Evolutionary conservation across 495 filamentous ascomycete species (phyloP).

Genomic region (Xanthoparmelia taractica): DNA sequence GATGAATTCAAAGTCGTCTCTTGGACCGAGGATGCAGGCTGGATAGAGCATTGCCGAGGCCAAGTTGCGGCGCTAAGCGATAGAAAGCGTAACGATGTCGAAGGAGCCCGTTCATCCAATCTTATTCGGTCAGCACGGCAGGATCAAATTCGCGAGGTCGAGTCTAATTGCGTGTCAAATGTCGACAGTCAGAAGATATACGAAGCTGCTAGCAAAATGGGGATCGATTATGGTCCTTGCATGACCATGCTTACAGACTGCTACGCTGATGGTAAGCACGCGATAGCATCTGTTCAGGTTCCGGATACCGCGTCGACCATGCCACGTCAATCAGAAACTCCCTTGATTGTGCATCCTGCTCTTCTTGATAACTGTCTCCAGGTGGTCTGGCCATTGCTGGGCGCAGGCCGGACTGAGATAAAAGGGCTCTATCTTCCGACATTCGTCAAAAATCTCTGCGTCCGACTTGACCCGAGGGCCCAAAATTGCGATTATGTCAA

Average conservation of each 20-base stretch:
- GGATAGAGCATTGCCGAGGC: conserved; percentile 36
- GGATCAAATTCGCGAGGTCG: background rate
- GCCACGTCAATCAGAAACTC: conserved; percentile 29
- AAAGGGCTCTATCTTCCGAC: conserved; percentile 28
- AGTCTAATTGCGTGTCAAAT: background rate
- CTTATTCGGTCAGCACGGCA: background rate
- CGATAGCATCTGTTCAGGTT: conserved; percentile 32
- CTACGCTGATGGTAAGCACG: background rate
- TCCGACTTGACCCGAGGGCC: background rate
- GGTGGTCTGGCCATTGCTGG: conserved; percentile 27
- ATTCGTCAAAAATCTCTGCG: background rate
- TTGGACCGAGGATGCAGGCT: conserved; percentile 30
- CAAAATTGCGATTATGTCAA: conserved; percentile 19
- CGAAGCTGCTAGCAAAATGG: background rate
- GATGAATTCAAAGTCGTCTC: conserved; percentile 36
- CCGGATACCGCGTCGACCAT: conserved; percentile 42
- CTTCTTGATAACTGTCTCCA: conserved; percentile 14
- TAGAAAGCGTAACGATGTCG: background rate
- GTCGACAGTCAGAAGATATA: background rate
- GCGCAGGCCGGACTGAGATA: conserved; percentile 21
- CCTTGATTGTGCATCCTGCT: conserved; percentile 6
- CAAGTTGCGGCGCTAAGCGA: conserved; percentile 11
- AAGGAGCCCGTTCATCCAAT: background rate
- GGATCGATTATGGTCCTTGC: conserved; percentile 1
- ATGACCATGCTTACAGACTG: conserved; percentile 3